These are phyloP conservation scores for Monilinia laxa DNA, from an alignment of 2,329 filamentous ascomycete species.

Conservation along the genomic window DNA sequence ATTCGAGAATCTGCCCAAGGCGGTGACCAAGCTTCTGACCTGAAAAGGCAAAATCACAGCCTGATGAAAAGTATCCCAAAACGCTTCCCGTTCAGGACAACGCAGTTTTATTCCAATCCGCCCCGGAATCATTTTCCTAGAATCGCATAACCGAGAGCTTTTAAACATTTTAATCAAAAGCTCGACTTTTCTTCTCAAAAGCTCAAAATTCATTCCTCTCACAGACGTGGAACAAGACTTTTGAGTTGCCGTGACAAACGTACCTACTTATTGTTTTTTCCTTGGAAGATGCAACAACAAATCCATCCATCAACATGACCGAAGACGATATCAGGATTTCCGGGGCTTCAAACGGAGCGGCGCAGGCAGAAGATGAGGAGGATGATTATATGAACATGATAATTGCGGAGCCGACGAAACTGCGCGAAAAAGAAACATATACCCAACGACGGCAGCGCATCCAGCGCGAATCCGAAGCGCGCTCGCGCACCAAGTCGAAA, in stretches of 20 bases:
- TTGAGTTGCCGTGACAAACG: background rate
- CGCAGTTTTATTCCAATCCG: background rate
- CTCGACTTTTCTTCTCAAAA: no score
- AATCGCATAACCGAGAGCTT: background rate
- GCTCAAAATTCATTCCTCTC: background rate
- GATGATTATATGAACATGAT: slow-evolving; percentile 98
- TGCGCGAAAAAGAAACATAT: slow-evolving; percentile 57
- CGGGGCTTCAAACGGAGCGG: background rate
- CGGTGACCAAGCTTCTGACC: background rate
- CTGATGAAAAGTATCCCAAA: background rate
- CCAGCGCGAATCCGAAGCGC: slow-evolving; percentile 63
- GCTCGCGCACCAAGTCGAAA: slow-evolving; percentile 73
- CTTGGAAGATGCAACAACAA: background rate
- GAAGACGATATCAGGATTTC: background rate
- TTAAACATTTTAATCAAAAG: background rate
- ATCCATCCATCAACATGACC: background rate
- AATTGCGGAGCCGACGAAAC: slow-evolving; percentile 63
- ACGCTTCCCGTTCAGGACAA: background rate
- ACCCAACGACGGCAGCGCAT: slow-evolving; percentile 51
- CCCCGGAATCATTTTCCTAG: background rate
- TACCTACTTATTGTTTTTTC: background rate
- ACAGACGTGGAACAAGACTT: background rate
- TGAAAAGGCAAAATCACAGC: slow-evolving; percentile 2
- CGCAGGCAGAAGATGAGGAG: slow-evolving; percentile 48
- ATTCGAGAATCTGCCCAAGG: background rate